These are phyloP conservation scores for Biscutella laevigata DNA, from an alignment of 441 rosid species.

Conservation along the genomic window DNA sequence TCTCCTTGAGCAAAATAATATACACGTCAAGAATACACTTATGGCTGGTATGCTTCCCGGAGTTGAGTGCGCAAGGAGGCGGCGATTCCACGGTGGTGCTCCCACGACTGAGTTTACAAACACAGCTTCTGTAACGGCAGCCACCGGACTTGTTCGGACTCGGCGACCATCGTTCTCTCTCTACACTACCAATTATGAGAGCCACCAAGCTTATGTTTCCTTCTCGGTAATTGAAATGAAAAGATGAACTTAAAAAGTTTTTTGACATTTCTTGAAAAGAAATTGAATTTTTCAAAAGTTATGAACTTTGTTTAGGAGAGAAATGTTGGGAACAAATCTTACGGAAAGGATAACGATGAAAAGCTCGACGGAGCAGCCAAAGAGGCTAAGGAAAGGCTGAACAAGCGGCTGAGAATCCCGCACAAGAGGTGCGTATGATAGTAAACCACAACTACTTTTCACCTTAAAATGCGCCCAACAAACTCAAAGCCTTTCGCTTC, in stretches of 20 bases:
- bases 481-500: background rate
- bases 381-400: slow-evolving; percentile 72
- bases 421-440: slow-evolving; percentile 32
- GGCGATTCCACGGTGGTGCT: slow-evolving; percentile 59
- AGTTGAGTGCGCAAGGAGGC: slow-evolving; percentile 77
- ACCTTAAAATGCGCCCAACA: slow-evolving; percentile 15
- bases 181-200: slow-evolving; percentile 43
- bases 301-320: slow-evolving; percentile 19
- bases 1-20: slow-evolving; percentile 4
- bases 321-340: slow-evolving; percentile 23
- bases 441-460: background rate
- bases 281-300: background rate
- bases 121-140: slow-evolving; percentile 16
- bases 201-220: slow-evolving; percentile 32
- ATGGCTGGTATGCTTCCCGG: slow-evolving; percentile 94
- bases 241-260: background rate
- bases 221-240: slow-evolving; percentile 35
- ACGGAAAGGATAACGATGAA: slow-evolving; percentile 31
- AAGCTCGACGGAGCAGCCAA: slow-evolving; percentile 53
- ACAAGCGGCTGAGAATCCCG: slow-evolving; percentile 46
- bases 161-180: slow-evolving; percentile 56
- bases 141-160: slow-evolving; percentile 8
- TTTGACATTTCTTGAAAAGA: background rate
- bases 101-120: slow-evolving; percentile 31
- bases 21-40: background rate